Base-by-base conservation (phyloP, 345 rosid genomes). In the Gossypium raimondii region DNA sequence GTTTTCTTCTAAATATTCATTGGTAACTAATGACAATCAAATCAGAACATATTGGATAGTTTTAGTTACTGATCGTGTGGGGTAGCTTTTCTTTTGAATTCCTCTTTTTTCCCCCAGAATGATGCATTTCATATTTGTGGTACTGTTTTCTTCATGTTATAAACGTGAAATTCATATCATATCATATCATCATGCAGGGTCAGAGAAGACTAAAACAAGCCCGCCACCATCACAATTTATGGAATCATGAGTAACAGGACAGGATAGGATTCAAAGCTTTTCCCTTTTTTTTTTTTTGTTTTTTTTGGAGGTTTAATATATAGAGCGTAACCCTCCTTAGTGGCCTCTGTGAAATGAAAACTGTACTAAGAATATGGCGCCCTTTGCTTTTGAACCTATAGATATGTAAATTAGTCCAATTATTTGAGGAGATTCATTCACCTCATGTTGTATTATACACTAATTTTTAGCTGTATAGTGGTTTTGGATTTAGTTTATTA, bases 171-270 rank as follows among this genome's bases (percentile, higher is more conserved):
- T 16, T 69, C 58, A 69, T 9, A 25, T 50, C 24, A 73, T 61
- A 9, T 69, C 58, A 69, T 9, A 25, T 50, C 24, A 73, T 61
- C 73, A 77, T 72, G 82, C 91, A 91, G 98, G 89, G 80, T 78
- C 78, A 7, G 97, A 87, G 85, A 93, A 89, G 90, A 89, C 94
- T 14, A 86, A 82, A 83, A 87, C 85, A 68, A 88, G 88, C 73
- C 97, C 99, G 22, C 99, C 98, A 44, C 70, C 89, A 11, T 84
- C 87, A 6, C 97, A 95, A 67, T 87, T 84, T 86, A 93, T 93
- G 99, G 98, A 93, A 84, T 85, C 89, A 2, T 90, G 57, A 86
- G 70, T 56, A 67, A 56, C 24, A 12, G 71, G 61, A 9, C 9
- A 16, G 20, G 57, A 17, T 2, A 56, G 60, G 11, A 18, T 9